Evolutionary conservation across 2,329 filamentous ascomycete genomes (phyloP).

Genomic region (Massarina eburnea): DNA sequence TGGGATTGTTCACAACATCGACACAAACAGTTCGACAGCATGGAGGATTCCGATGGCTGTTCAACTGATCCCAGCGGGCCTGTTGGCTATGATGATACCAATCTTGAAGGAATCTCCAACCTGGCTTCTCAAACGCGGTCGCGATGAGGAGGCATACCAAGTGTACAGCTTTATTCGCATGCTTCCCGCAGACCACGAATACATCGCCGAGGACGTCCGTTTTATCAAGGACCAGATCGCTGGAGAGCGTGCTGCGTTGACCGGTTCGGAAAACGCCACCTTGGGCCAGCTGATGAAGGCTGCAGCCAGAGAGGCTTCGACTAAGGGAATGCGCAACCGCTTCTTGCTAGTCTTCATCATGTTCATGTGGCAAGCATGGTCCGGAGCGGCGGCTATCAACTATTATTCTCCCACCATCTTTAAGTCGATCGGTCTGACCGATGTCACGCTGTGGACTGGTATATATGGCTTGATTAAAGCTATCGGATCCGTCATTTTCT

Average conservation of each 20-base stretch:
- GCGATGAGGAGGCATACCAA: conserved; percentile 43
- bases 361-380: conserved; percentile 43
- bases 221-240: conserved; percentile 36
- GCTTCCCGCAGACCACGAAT: conserved; percentile 46
- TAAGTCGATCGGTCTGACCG: conserved; percentile 37
- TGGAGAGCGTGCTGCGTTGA: conserved; percentile 30
- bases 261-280: conserved; percentile 27
- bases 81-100: conserved; percentile 36
- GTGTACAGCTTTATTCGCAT: conserved; percentile 49
- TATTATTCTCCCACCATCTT: conserved; percentile 44
- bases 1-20: conserved; percentile 44
- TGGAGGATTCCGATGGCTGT: conserved; percentile 64
- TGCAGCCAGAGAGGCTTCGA: conserved; percentile 29
- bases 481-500: conserved; percentile 39
- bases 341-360: conserved; percentile 44
- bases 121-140: conserved; percentile 30
- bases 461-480: conserved; percentile 44
- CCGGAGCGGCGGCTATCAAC: conserved; percentile 40
- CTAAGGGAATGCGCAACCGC: conserved; percentile 46
- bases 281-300: conserved; percentile 33
- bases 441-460: conserved; percentile 41
- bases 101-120: conserved; percentile 39
- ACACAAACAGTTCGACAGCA: conserved; percentile 51
- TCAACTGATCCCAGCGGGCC: conserved; percentile 46
- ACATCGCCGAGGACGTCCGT: conserved; percentile 42